phyloP scores from a whole-genome alignment of 306 rosid species.

The Carpinus viminea region DNA sequence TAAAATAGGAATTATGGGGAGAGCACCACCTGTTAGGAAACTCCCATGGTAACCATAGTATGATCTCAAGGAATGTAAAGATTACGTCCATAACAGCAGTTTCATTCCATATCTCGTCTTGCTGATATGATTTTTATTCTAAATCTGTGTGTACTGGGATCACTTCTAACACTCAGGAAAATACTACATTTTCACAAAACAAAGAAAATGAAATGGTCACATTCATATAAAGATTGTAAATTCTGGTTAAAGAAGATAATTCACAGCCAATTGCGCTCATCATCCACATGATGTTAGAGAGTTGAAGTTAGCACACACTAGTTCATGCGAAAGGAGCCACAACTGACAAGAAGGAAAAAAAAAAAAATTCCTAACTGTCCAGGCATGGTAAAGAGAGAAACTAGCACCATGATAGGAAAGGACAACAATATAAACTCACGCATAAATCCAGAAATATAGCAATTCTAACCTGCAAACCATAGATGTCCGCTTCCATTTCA shows the following conservation, averaged over 20 bases:
- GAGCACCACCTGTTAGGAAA: neutral
- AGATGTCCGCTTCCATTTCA: conserved; percentile 70
- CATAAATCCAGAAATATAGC: conserved; percentile 24
- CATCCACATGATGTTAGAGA: conserved; percentile 14
- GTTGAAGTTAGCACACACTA: neutral
- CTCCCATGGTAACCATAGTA: neutral
- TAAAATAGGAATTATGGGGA: neutral
- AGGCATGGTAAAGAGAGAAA: conserved; percentile 15
- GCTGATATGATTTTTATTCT: neutral
- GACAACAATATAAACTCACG: conserved; percentile 3
- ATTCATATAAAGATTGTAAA: conserved; percentile 2
- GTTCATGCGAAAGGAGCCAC: conserved; percentile 4
- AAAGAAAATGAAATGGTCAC: neutral
- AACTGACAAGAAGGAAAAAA: neutral
- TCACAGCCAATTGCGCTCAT: conserved; percentile 13
- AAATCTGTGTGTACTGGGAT: neutral
- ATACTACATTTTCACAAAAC: neutral
- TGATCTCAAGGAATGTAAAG: neutral
- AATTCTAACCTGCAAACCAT: conserved; percentile 81
- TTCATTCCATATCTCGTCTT: neutral
- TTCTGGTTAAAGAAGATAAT: neutral
- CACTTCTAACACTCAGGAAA: neutral
- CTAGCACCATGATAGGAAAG: conserved; percentile 24
- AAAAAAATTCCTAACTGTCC: neutral
- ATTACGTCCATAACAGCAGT: conserved; percentile 1